These are phyloP conservation scores for Cytospora piceicola DNA, from an alignment of 2,329 filamentous ascomycete species.

Conservation along the genomic window DNA sequence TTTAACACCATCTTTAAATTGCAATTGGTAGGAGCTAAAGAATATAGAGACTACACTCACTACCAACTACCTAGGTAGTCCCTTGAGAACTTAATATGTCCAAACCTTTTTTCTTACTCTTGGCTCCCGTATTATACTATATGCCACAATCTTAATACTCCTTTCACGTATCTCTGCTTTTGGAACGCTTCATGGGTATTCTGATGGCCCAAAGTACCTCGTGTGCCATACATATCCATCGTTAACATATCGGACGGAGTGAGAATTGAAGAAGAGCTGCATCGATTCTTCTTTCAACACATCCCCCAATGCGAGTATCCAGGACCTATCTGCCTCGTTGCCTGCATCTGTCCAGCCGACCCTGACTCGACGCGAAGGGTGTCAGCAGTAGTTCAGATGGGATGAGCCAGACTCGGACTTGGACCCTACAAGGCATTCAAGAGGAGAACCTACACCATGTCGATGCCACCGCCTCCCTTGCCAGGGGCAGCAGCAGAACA, in stretches of 20 bases:
- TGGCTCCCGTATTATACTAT: background rate
- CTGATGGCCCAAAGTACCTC: background rate
- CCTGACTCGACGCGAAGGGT: background rate
- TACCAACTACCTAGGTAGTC: too few relatives aligned
- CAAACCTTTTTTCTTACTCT: background rate
- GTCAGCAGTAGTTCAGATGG: background rate
- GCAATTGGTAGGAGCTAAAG: background rate
- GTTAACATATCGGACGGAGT: background rate
- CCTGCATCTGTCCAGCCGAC: conserved; percentile 3
- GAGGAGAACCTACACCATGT: conserved; percentile 20
- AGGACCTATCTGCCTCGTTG: background rate
- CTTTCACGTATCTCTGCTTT: background rate
- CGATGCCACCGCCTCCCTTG: conserved; percentile 26
- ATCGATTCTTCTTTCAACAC: background rate
- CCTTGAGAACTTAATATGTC: background rate
- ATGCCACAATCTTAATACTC: background rate
- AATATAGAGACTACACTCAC: background rate
- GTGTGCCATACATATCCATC: background rate
- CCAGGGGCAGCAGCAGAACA: conserved; percentile 11
- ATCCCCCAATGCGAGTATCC: background rate
- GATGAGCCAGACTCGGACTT: background rate
- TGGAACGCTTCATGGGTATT: background rate
- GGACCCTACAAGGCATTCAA: background rate
- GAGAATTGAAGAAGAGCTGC: background rate
- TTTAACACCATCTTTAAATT: background rate